Evolutionary conservation across 2,329 filamentous ascomycete genomes (phyloP).

Genomic region (Pestalotiopsis fici): DNA sequence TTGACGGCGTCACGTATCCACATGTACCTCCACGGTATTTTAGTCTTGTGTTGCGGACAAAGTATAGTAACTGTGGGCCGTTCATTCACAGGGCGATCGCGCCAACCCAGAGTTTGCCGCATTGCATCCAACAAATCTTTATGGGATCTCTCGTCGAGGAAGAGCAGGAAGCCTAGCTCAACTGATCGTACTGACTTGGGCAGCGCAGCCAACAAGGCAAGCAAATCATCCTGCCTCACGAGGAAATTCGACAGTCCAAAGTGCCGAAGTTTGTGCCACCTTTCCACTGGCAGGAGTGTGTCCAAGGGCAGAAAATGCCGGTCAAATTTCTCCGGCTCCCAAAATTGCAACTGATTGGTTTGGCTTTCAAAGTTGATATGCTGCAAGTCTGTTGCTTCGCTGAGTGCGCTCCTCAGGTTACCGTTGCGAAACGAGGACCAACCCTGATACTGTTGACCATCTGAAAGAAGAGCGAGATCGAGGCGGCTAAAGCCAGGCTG

Average conservation of each 20-base stretch:
- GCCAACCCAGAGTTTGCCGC: too few species aligned
- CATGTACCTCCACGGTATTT: too few species aligned
- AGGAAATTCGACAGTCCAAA: constrained; percentile 30
- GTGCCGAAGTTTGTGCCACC: constrained; percentile 27
- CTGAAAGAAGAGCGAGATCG: constrained; percentile 23
- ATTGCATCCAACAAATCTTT: too few species aligned
- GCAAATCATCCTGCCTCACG: constrained; percentile 24
- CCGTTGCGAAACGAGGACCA: constrained; percentile 16
- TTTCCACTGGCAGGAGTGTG: constrained; percentile 30
- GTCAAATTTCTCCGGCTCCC: too few species aligned
- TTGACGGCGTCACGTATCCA: too few species aligned
- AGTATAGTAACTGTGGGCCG: too few species aligned
- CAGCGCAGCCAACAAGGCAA: constrained; percentile 27
- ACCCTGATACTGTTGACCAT: constrained; percentile 3
- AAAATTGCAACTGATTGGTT: constrained; percentile 1
- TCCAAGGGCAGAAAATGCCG: too few species aligned
- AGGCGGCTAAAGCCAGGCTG: constrained; percentile 27
- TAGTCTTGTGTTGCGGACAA: too few species aligned
- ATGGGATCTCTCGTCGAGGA: too few species aligned
- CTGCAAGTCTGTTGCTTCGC: constrained; percentile 17
- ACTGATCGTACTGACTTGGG: too few species aligned
- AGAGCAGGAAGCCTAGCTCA: too few species aligned
- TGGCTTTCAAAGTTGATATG: constrained; percentile 22
- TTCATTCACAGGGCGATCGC: too few species aligned
- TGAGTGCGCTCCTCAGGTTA: constrained; percentile 17